Base-by-base conservation (phyloP, 352 stramenopile species). In the Phytophthora podocarpi region DNA sequence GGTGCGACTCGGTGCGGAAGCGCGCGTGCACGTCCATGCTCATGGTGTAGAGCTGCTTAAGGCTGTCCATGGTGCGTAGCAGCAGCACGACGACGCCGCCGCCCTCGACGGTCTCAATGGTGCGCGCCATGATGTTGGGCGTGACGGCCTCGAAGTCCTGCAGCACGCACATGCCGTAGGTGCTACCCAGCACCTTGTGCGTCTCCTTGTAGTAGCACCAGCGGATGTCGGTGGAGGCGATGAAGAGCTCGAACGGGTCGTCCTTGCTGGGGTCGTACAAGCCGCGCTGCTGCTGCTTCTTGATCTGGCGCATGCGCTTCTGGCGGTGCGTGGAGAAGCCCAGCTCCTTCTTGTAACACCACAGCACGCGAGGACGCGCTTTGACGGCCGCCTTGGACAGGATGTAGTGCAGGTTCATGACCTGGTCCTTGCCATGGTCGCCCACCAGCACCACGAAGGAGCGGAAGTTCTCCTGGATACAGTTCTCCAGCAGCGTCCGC, bases 191-290 rank as follows among this genome's bases (percentile, higher is more conserved):
- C 43, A 99, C 96, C 65, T 98, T 98, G 72, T 99, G 95, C n/a
- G 96, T 98, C 68, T 99, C 98, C 76, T 98, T 99, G 84, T 99
- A 99, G 79, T 99, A 99, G 78, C 96, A 99, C 97, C 97, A 99
- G 41, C 96, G 97, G 58, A 99, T 99, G 59, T 99, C 88, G 1
- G 97, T 99, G 59, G 89, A 97, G 55, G 90, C 97, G 36, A 99
- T 93, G 78, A 99, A 99, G 27, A 99, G 83, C 75, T 99, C 97
- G 78, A 99, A 99, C 55, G 94, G 95, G 68, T 98, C 93, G 59
- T 98, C 91, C 55, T 90, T 91, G 61, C 91, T 90, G 5, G 86
- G 64, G 66, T 98, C 95, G 64, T 98, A 97, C 16, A 98, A 74
- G 0, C 96, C 95, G 37, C 93, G 84, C 68, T 96, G 87, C 72